Conservation (phyloP, 169 alveolate species). For the Plasmodium inui region DNA sequence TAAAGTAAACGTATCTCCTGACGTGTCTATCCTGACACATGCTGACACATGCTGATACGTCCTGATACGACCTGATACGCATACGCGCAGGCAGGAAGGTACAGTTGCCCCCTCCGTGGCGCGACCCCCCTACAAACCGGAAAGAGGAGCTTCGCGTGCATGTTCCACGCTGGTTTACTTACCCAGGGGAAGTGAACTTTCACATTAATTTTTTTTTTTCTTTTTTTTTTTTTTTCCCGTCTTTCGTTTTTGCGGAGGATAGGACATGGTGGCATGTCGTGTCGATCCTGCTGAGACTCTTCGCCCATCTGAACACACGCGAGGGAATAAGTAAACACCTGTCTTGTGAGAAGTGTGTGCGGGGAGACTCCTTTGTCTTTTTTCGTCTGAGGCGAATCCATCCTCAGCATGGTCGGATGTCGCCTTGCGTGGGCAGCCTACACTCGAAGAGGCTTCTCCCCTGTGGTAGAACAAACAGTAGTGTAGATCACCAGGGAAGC, state of each 20-base stretch:
- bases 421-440: not conserved
- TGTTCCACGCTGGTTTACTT: too few species aligned
- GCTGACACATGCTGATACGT: too few species aligned
- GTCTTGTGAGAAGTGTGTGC: not conserved
- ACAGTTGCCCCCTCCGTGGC: too few species aligned
- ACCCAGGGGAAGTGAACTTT: too few species aligned
- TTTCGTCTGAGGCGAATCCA: not conserved
- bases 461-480: too few species aligned
- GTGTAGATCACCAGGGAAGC: not conserved
- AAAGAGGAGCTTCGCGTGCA: too few species aligned
- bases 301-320: not conserved
- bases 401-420: not conserved
- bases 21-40: not conserved
- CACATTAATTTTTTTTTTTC: not conserved
- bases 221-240: too few species aligned
- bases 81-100: not conserved
- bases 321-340: not conserved
- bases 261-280: not conserved
- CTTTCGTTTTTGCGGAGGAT: not conserved
- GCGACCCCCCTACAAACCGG: too few species aligned
- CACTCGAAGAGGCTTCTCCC: not conserved
- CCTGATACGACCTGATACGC: not conserved
- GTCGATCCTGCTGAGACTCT: not conserved
- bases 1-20: not conserved
- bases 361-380: not conserved